Evolutionary conservation across 2,329 filamentous ascomycete species (phyloP), one percentile per base, ranked within the genome.

Genomic region (Trichothecium roseum): DNA sequence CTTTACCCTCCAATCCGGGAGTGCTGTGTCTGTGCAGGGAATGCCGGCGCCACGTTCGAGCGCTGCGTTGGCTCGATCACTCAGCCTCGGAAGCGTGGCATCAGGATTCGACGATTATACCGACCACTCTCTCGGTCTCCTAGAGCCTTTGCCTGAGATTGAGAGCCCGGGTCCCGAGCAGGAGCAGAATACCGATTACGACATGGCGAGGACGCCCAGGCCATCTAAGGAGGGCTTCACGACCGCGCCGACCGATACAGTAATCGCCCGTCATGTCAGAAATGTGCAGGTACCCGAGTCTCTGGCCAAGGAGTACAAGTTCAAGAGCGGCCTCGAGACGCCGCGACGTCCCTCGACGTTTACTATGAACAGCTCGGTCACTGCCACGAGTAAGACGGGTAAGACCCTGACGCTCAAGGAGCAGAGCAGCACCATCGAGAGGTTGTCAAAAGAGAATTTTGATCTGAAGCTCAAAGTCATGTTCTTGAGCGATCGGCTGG

Each of bases 381-480:
- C 30, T 5, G 22, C 35, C 3, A n/a, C 33, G 5, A 64, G 66
- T 4, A 60, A 64, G 8, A 68, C 70, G 18, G 68, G 68, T 1
- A 78, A 74, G 50, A 84, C 76, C 46, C 65, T 98, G 59, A 96
- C 91, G 0, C 65, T 98, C 28, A 96, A 95, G 56, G 91, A 98
- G 59, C 91, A 98, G 59, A 94, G 89, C 53, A 94, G 83, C 59
- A 96, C 89, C 12, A 95, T 98, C 44, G 91, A 98, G 57, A 79
- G 88, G 40, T 70, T 96, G 3, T 93, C 86, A 40, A 98, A 98
- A 60, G 91, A 98, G 57, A 98, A 98, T 45, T 98, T 96, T 54
- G 89, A 95, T 54, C 64, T 96, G 37, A 95, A 96, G 60, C 78
- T 96, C 59, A 93, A 94, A 55, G 91, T 96, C 44, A 93, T 95